These are phyloP conservation scores for Pythium brassicae DNA, from an alignment of 352 stramenopile genomes.

Conservation along the genomic window DNA sequence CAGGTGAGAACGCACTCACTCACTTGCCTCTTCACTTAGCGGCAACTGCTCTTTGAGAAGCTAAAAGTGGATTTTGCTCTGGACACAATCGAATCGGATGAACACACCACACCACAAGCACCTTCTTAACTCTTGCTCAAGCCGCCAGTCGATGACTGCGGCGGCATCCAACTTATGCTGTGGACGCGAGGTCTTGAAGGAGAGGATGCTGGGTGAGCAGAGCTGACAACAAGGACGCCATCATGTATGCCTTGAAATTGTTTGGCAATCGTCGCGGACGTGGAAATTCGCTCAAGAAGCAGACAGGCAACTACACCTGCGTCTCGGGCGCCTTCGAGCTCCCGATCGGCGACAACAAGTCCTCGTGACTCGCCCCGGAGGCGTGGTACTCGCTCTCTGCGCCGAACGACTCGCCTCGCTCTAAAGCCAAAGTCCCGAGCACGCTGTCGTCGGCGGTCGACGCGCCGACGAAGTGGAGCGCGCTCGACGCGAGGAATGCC, in stretches of 20 bases:
- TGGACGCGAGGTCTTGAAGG: no score
- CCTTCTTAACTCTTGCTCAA: no score
- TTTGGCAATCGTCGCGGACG: no score
- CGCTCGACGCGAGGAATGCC: constrained; percentile 24
- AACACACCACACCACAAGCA: no score
- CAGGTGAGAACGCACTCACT: not conserved
- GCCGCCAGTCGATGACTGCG: no score
- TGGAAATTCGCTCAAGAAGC: no score
- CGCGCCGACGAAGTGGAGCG: constrained; percentile 25
- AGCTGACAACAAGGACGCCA: no score
- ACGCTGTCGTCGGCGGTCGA: constrained; percentile 1
- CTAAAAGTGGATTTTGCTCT: not conserved
- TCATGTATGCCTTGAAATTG: no score
- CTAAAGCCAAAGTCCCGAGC: not conserved
- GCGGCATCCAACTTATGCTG: no score
- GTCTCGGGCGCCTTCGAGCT: not conserved
- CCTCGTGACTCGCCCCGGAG: constrained; percentile 14
- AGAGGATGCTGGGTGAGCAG: no score
- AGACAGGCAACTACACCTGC: no score
- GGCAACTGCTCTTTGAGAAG: not conserved
- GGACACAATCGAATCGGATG: not conserved
- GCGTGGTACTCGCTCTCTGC: constrained; percentile 4
- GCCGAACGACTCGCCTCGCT: not conserved
- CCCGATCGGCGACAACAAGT: constrained; percentile 27
- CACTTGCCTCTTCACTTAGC: not conserved